These are phyloP conservation scores for Punctularia strigosozonata DNA, from an alignment of 768 basidiomycete genomes.

Conservation along the genomic window DNA sequence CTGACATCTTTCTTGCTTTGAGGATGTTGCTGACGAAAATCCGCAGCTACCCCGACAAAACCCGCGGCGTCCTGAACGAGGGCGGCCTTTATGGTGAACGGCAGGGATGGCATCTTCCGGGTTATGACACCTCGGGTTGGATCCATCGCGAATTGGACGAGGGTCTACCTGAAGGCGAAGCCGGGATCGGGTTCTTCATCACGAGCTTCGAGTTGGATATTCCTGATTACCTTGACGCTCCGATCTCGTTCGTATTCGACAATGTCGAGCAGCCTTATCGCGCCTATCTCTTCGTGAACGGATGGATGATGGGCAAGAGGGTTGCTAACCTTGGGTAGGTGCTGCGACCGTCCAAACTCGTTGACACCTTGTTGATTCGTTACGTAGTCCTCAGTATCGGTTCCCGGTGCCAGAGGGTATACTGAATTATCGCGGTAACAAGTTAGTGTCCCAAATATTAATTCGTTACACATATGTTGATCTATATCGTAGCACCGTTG, in stretches of 20 bases:
- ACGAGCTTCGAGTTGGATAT: constrained; percentile 59
- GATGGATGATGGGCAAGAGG: constrained; percentile 81
- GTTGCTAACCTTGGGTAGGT: constrained; percentile 19
- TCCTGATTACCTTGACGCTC: constrained; percentile 48
- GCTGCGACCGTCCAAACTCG: constrained; percentile 1
- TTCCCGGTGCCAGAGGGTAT: constrained; percentile 84
- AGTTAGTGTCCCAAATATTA: constrained; percentile 1
- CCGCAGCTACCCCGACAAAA: constrained; percentile 65
- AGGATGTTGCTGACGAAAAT: background rate
- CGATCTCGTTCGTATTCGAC: constrained; percentile 63
- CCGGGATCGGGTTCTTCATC: constrained; percentile 77
- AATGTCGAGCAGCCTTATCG: constrained; percentile 56
- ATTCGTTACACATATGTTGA: background rate
- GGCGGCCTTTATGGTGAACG: constrained; percentile 33
- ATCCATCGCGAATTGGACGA: constrained; percentile 36
- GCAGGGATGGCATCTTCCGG: constrained; percentile 37
- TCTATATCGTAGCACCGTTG: constrained; percentile 5
- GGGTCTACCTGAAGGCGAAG: constrained; percentile 42
- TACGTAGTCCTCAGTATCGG: constrained; percentile 56
- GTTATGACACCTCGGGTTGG: constrained; percentile 57
- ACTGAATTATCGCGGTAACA: constrained; percentile 42
- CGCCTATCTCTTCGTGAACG: constrained; percentile 68
- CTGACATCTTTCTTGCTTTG: background rate
- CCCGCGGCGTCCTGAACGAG: constrained; percentile 33
- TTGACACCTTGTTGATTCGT: background rate